Evolutionary conservation across 202 grass and related monocot genomes (phyloP).

Genomic region (Dendrocalamus latiflorus): DNA sequence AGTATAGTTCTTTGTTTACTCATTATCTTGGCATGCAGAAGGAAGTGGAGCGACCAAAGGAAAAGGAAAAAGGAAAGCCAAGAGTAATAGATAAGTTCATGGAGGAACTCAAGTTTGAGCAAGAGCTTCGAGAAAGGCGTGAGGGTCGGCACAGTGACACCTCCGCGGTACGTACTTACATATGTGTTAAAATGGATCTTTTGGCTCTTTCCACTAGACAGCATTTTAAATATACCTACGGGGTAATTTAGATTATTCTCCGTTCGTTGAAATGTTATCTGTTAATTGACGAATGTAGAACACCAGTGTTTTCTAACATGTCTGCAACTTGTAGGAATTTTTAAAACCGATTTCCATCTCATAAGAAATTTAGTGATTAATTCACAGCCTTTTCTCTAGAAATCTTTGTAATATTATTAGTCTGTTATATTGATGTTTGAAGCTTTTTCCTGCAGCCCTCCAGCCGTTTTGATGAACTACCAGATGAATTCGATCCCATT

Average conservation of each 20-base stretch:
- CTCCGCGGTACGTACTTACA: conserved; percentile 50
- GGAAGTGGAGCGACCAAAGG: conserved; percentile 86
- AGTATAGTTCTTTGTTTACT: conserved; percentile 23
- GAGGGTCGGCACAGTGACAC: conserved; percentile 70
- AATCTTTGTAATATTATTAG: conserved; percentile 7
- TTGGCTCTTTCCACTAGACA: conserved; percentile 7
- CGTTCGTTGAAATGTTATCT: conserved; percentile 4
- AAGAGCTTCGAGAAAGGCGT: conserved; percentile 83
- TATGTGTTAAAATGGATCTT: background rate
- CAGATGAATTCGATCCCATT: conserved; percentile 87
- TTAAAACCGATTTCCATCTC: background rate
- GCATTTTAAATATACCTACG: background rate
- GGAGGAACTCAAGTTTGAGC: conserved; percentile 93
- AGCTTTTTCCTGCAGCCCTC: no score
- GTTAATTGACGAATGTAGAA: background rate
- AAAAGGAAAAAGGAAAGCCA: conserved; percentile 94
- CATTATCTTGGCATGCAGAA: conserved; percentile 49
- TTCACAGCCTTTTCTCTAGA: conserved; percentile 9
- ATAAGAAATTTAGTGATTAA: conserved; percentile 9
- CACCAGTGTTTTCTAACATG: background rate
- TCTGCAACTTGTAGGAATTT: background rate
- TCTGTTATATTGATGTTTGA: no score
- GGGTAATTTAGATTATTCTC: conserved; percentile 12
- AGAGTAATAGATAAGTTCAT: conserved; percentile 89
- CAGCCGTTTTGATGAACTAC: no score